phyloP scores from a whole-genome alignment of 148 eudicot species.

The Hydrangea macrophylla region DNA sequence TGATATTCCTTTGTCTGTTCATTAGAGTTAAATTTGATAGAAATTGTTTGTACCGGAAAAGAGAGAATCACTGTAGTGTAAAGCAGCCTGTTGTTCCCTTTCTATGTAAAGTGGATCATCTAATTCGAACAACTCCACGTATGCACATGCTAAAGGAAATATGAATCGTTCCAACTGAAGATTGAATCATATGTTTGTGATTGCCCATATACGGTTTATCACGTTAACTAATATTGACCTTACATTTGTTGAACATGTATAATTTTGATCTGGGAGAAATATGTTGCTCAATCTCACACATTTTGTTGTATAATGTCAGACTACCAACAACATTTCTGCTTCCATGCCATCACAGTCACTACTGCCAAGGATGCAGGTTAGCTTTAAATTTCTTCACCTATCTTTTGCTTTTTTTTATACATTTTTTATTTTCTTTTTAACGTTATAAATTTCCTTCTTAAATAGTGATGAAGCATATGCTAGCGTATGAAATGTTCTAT shows the following conservation, averaged over 20 bases:
- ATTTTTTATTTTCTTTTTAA: too few relatives aligned
- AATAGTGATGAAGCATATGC: too few relatives aligned
- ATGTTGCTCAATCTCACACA: neutral
- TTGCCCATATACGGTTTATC: neutral
- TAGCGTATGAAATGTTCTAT: too few relatives aligned
- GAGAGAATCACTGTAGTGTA: too few relatives aligned
- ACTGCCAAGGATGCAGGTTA: constrained; percentile 88
- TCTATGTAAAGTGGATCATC: too few relatives aligned
- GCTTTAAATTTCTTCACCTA: constrained; percentile 10
- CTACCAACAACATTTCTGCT: constrained; percentile 81
- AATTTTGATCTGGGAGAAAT: too few relatives aligned
- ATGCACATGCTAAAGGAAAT: neutral
- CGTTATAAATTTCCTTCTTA: too few relatives aligned
- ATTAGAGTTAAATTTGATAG: too few relatives aligned
- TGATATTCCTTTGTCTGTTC: too few relatives aligned
- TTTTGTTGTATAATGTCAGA: constrained; percentile 43
- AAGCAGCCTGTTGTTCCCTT: too few relatives aligned
- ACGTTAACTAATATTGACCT: neutral
- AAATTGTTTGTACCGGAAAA: too few relatives aligned
- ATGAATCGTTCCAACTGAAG: constrained; percentile 3
- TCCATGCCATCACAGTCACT: constrained; percentile 72
- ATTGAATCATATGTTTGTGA: neutral
- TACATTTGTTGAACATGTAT: neutral
- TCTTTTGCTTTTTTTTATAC: neutral
- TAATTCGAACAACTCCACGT: too few relatives aligned